phyloP scores from a whole-genome alignment of 1,139 yeast species.

The Suhomyces yuchorum region DNA sequence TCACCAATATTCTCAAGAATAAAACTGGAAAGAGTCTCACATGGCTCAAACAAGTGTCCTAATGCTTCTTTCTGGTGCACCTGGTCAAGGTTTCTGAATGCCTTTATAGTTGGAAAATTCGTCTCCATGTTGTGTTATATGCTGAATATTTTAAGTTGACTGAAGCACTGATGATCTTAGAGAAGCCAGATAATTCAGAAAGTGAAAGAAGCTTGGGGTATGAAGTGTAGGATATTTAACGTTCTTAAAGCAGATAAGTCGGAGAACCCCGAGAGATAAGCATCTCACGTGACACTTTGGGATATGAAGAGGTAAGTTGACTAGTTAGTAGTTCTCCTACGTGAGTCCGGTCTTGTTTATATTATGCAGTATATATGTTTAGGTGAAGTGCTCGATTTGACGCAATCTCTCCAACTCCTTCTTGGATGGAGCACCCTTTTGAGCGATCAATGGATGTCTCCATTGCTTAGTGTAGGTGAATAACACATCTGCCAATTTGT shows the following conservation, averaged over 20 bases:
- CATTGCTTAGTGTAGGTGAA: slow-evolving; percentile 63
- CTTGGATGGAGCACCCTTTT: slow-evolving; percentile 47
- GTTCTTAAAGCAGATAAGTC: background rate
- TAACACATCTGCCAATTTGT: slow-evolving; percentile 67
- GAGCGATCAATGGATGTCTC: slow-evolving; percentile 54
- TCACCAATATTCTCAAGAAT: slow-evolving; percentile 35
- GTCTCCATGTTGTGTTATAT: slow-evolving; percentile 4
- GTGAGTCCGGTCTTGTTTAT: slow-evolving; percentile 26
- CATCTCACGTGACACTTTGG: background rate
- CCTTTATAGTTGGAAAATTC: slow-evolving; percentile 28
- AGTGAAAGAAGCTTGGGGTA: background rate
- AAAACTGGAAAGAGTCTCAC: slow-evolving; percentile 51
- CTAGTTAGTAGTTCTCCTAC: background rate
- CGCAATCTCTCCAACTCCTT: slow-evolving; percentile 48
- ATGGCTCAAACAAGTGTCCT: slow-evolving; percentile 68
- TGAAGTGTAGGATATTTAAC: too few relatives aligned
- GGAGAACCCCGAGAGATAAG: slow-evolving; percentile 6
- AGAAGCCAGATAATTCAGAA: too few relatives aligned
- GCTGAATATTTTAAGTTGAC: too few relatives aligned
- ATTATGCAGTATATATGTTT: slow-evolving; percentile 17
- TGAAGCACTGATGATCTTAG: too few relatives aligned
- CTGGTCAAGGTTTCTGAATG: slow-evolving; percentile 21
- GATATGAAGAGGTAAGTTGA: background rate
- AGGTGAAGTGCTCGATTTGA: slow-evolving; percentile 49
- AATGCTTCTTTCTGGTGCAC: slow-evolving; percentile 37